Base-by-base conservation (phyloP, 805 yeast species). In the Candida schatavii region DNA sequence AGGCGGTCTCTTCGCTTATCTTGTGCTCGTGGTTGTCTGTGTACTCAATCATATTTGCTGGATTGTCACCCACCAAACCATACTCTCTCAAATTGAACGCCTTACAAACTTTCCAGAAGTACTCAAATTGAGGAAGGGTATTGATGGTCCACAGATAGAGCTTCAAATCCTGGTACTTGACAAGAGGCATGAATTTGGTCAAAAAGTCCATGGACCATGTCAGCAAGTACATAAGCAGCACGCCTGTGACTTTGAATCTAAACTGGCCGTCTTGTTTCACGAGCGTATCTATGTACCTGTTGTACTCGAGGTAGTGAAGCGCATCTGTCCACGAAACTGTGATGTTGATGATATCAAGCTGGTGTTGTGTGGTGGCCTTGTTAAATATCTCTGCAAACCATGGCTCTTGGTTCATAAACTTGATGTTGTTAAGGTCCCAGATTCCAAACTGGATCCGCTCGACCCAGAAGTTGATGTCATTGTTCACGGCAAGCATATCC, bases 131-230 rank as follows among this genome's bases (percentile, higher is more conserved):
- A n/a, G 44, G 44, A n/a, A 37, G 41, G 30, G 46, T 62, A 46
- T 70, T 70, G 35, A 70, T 49, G 7, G 75, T 70, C 75, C 74
- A 70, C 15, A 65, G 54, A 42, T 52, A 66, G 29, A 70, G 50
- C 37, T 56, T 57, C 49, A 68, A 48, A 42, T 61, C 47, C 39
- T 69, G 64, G 9, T 46, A 41, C 44, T 56, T 57, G 20, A 59
- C 45, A n/a, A 64, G 50, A 0, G 75, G 75, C 40, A 69, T 45
- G 47, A 70, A 69, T 34, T 54, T 53, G 17, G 58, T 55, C 11
- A 70, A 44, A 31, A 67, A 70, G 2, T 56, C 64, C 2, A 45
- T 34, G 1, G 67, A 57, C 74, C 74, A 70, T 10, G 70, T 68
- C 46, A 54, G 48, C 22, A 68, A 49, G 45, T 70, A 68, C 26